phyloP scores from a whole-genome alignment of 2,329 filamentous ascomycete species.

The Aspergillus calidoustus region DNA sequence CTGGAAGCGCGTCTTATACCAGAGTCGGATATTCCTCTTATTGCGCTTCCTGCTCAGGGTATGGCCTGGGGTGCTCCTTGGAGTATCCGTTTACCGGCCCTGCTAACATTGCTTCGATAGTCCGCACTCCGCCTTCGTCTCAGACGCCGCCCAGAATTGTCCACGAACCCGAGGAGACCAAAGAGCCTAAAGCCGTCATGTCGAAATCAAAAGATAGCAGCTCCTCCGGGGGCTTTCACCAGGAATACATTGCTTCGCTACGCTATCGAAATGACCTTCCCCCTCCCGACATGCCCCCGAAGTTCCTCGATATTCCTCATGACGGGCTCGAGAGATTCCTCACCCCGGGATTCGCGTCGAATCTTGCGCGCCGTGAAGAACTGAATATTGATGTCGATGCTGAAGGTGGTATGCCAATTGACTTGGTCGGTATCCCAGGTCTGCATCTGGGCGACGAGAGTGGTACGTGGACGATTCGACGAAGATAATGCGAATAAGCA shows the following conservation, averaged over 20 bases:
- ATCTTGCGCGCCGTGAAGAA: slow-evolving; percentile 86
- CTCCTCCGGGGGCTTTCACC: slow-evolving; percentile 64
- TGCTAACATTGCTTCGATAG: slow-evolving; percentile 18
- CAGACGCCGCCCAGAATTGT: not conserved
- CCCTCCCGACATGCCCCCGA: slow-evolving; percentile 90
- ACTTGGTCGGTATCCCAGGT: slow-evolving; percentile 90
- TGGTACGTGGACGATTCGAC: slow-evolving; percentile 59
- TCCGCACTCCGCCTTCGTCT: slow-evolving; percentile 15
- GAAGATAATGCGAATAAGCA: slow-evolving; percentile 4
- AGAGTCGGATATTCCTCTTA: slow-evolving; percentile 18
- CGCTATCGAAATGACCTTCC: slow-evolving; percentile 95
- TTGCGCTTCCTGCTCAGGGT: slow-evolving; percentile 21
- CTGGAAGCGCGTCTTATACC: slow-evolving; percentile 9
- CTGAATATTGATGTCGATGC: slow-evolving; percentile 97
- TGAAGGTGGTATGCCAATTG: slow-evolving; percentile 95
- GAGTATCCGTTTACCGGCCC: not conserved
- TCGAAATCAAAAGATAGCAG: slow-evolving; percentile 46
- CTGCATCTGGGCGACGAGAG: slow-evolving; percentile 95
- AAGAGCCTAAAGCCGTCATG: slow-evolving; percentile 30
- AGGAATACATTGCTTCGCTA: slow-evolving; percentile 96
- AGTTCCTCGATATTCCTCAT: slow-evolving; percentile 95
- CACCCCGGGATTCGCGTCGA: slow-evolving; percentile 84
- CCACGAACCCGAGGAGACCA: not conserved
- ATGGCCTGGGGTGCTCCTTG: slow-evolving; percentile 13
- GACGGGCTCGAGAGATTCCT: slow-evolving; percentile 91